Evolutionary conservation across 306 rosid genomes (phyloP).

Genomic region (Dryas drummondii): DNA sequence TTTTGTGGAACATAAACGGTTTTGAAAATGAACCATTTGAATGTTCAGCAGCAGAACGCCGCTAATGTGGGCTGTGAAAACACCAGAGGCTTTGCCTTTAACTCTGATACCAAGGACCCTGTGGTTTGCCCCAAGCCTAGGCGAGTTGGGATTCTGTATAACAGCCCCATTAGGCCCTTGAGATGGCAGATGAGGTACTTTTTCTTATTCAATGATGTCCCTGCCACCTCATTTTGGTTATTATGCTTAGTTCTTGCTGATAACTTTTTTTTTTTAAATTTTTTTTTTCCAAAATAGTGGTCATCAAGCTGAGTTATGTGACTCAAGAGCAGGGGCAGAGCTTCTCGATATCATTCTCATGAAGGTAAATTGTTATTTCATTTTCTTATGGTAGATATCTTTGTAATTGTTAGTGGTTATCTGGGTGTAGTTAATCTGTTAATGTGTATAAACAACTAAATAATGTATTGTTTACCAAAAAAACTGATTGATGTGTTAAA

Average conservation of each 20-base stretch:
- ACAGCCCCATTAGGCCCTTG: conserved; percentile 41
- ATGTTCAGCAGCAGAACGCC: conserved; percentile 77
- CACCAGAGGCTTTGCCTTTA: conserved; percentile 41
- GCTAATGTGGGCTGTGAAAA: conserved; percentile 54
- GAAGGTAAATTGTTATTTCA: conserved; percentile 41
- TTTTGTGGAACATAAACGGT: conserved; percentile 36
- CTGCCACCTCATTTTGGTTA: neutral
- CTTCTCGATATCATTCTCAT: conserved; percentile 69
- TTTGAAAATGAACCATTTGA: conserved; percentile 62
- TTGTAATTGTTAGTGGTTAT: neutral
- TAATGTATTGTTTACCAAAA: neutral
- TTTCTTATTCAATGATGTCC: neutral
- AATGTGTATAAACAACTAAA: neutral
- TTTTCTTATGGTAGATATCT: neutral
- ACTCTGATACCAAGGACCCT: conserved; percentile 55
- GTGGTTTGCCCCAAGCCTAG: conserved; percentile 83
- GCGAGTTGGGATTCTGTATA: conserved; percentile 61
- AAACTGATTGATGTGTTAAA: neutral
- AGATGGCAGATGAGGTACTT: conserved; percentile 63
- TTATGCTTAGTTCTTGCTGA: conserved; percentile 11
- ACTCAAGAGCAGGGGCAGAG: conserved; percentile 82
- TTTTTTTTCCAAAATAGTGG: neutral
- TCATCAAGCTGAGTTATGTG: conserved; percentile 38
- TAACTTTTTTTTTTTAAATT: conserved; percentile 3
- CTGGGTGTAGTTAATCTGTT: neutral